phyloP scores from a whole-genome alignment of 176 grass and related monocot species.

The Bonia amplexicaulis region DNA sequence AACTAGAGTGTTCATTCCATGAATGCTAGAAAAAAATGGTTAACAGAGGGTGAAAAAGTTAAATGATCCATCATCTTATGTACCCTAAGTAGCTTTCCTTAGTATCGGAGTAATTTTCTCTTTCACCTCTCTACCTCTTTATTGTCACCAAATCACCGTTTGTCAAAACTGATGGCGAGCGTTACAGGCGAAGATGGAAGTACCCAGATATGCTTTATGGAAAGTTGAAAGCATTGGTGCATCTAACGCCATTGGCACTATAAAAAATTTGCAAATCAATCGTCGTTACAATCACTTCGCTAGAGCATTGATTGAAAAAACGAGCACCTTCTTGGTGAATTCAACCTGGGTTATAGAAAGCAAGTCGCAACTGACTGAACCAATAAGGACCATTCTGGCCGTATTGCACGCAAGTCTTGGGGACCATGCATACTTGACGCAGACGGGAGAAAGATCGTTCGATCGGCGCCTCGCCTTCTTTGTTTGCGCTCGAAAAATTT shows the following conservation, averaged over 20 bases:
- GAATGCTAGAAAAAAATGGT: background rate
- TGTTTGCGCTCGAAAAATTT: background rate
- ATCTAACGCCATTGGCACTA: background rate
- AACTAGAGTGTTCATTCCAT: background rate
- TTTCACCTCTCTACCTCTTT: background rate
- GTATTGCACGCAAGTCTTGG: background rate
- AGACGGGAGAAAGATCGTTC: background rate
- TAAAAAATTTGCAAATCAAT: background rate
- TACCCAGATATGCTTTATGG: background rate
- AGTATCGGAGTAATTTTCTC: background rate
- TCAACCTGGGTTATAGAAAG: conserved; percentile 4
- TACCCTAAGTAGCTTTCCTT: too few species aligned
- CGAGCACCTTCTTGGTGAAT: background rate
- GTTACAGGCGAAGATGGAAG: background rate
- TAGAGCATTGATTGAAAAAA: background rate
- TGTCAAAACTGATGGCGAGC: background rate
- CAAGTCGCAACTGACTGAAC: conserved; percentile 15
- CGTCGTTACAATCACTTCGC: background rate
- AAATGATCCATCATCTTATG: too few species aligned
- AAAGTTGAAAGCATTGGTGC: background rate
- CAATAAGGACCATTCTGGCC: conserved; percentile 4
- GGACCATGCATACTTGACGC: conserved; percentile 16
- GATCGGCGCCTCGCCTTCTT: background rate
- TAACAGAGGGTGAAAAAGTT: too few species aligned
- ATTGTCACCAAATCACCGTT: background rate